phyloP scores from a whole-genome alignment of 169 alveolate genomes.

The Babesia ovis region DNA sequence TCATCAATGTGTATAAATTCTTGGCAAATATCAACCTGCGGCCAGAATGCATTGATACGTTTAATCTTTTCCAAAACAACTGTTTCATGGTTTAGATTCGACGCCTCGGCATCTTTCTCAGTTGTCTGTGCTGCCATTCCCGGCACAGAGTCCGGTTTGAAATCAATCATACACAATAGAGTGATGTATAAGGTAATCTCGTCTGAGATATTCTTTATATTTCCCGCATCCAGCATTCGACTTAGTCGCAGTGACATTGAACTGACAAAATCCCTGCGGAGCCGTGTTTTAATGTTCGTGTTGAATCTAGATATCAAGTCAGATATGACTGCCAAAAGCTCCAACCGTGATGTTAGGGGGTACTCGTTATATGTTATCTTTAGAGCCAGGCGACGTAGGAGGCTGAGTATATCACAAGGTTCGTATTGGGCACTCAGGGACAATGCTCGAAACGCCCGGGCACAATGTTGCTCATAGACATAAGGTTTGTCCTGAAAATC shows the following conservation, averaged over 20 bases:
- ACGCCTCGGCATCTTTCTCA: neutral
- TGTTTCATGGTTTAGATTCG: slow-evolving; percentile 7
- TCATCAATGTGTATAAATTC: slow-evolving; percentile 7
- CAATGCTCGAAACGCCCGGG: slow-evolving; percentile 21
- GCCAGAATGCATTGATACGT: slow-evolving; percentile 10
- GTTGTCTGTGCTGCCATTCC: neutral
- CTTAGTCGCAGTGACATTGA: slow-evolving; percentile 30
- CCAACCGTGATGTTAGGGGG: slow-evolving; percentile 11
- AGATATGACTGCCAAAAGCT: slow-evolving; percentile 14
- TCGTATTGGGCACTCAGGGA: slow-evolving; percentile 12
- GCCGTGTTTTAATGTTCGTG: slow-evolving; percentile 11
- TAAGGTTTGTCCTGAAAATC: neutral
- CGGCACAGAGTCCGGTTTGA: slow-evolving; percentile 1
- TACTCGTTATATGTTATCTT: slow-evolving; percentile 3
- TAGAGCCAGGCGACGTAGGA: neutral
- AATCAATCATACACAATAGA: slow-evolving; percentile 8
- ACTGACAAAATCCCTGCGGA: slow-evolving; percentile 10
- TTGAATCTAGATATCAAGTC: slow-evolving; percentile 20
- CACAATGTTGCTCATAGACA: neutral
- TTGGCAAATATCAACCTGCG: slow-evolving; percentile 21
- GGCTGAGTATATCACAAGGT: slow-evolving; percentile 6
- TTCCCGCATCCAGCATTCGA: neutral
- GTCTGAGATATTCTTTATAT: neutral
- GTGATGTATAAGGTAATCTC: slow-evolving; percentile 5
- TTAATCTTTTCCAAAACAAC: neutral